A percentile compares a stretch with the other conserved stretches of the same genome.
These are phyloP conservation scores for Silene conica DNA, from an alignment of 148 eudicot genomes.

Conservation along the genomic window DNA sequence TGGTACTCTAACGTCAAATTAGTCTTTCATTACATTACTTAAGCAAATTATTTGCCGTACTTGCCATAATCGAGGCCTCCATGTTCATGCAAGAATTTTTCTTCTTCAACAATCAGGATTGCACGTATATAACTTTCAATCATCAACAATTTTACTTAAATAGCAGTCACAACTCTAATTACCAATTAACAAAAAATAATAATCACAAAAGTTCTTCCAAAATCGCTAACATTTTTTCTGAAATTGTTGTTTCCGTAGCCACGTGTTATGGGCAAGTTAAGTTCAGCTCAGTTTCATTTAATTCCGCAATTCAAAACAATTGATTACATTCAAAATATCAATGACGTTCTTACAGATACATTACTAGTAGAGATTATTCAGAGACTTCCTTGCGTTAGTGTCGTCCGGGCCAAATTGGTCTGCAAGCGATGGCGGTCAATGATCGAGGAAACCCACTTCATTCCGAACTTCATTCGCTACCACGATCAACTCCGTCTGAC, in stretches of 20 bases:
- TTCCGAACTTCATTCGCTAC: slow-evolving; percentile 3
- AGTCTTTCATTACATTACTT: neutral
- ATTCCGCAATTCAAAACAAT: neutral
- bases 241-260: no score
- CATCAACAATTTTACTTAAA: slow-evolving; percentile 5
- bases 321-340: slow-evolving; percentile 15
- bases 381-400: slow-evolving; percentile 17
- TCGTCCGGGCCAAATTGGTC: slow-evolving; percentile 25
- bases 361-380: slow-evolving; percentile 26
- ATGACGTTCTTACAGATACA: slow-evolving; percentile 17
- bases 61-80: neutral
- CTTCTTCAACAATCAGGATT: slow-evolving; percentile 14
- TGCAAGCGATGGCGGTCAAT: slow-evolving; percentile 25
- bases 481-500: slow-evolving; percentile 5
- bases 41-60: neutral
- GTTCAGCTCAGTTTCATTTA: neutral
- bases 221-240: no score
- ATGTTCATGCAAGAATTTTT: neutral
- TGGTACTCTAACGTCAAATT: no score
- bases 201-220: neutral
- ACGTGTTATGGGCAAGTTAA: neutral
- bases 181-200: neutral
- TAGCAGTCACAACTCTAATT: neutral
- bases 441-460: slow-evolving; percentile 20
- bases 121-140: slow-evolving; percentile 21